phyloP scores from a whole-genome alignment of 2,329 filamentous ascomycete genomes.

The Phialophora macrospora region DNA sequence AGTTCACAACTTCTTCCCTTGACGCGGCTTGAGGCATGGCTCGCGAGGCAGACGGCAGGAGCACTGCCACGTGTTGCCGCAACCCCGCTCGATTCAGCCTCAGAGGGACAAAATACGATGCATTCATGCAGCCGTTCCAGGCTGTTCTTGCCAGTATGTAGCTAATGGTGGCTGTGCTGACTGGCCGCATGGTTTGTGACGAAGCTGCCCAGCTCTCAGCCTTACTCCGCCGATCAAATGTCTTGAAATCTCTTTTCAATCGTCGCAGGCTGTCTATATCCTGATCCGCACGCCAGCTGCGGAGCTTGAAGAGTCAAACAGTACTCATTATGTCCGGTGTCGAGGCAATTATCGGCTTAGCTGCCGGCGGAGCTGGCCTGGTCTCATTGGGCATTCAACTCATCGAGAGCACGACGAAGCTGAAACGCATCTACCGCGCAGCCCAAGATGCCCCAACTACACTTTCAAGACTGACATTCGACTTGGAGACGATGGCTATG shows the following conservation, averaged over 20 bases:
- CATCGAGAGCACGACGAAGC: conserved; percentile 7
- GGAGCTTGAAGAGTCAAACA: background rate
- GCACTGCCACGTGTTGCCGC: background rate
- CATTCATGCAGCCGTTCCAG: background rate
- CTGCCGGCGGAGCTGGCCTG: conserved; percentile 11
- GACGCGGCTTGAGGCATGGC: background rate
- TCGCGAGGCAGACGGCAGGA: background rate
- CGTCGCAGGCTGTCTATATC: background rate
- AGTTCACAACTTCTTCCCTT: background rate
- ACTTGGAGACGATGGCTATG: conserved; percentile 12
- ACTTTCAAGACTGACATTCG: background rate
- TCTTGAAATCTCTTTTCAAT: background rate
- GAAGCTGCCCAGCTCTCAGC: background rate
- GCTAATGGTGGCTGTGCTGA: background rate
- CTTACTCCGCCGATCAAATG: background rate
- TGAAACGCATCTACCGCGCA: conserved; percentile 10
- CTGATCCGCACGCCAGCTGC: background rate
- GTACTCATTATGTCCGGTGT: conserved; percentile 8
- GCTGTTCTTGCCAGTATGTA: background rate
- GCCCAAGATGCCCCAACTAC: conserved; percentile 9
- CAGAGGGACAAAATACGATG: background rate
- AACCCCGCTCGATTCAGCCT: background rate
- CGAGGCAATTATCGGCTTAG: conserved; percentile 8
- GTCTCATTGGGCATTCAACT: conserved; percentile 13
- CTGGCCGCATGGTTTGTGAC: background rate